A percentile compares a stretch with the other conserved stretches of the same genome.
Evolutionary conservation across 129 eudicot species (phyloP).

Genomic region (Flaveria robusta): DNA sequence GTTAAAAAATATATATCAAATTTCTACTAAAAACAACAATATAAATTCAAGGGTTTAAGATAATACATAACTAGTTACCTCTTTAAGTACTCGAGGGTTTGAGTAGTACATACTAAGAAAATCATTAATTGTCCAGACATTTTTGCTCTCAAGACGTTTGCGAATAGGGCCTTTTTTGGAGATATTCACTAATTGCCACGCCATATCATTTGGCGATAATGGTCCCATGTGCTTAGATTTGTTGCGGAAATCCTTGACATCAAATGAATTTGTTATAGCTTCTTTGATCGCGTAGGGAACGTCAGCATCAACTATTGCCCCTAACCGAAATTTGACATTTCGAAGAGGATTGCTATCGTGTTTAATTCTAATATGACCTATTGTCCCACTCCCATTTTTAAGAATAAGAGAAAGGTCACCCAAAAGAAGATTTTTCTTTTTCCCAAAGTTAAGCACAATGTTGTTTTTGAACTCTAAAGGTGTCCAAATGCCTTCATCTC

Average conservation of each 20-base stretch:
- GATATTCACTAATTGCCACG: slow-evolving; percentile 31
- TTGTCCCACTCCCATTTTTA: slow-evolving; percentile 19
- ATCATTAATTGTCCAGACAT: slow-evolving; percentile 31
- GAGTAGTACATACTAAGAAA: slow-evolving; percentile 29
- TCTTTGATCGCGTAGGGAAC: neutral
- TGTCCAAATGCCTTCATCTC: neutral
- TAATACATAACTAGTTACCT: slow-evolving; percentile 20
- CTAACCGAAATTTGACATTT: slow-evolving; percentile 24
- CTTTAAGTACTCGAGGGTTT: slow-evolving; percentile 29
- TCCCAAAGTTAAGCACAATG: neutral
- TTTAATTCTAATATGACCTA: slow-evolving; percentile 25
- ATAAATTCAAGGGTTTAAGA: neutral
- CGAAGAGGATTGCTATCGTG: slow-evolving; percentile 19
- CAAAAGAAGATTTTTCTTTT: slow-evolving; percentile 29
- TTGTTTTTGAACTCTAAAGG: slow-evolving; percentile 12
- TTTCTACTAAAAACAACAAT: neutral
- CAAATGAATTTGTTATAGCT: slow-evolving; percentile 19
- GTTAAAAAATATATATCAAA: neutral
- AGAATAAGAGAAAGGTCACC: slow-evolving; percentile 24
- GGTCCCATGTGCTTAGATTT: slow-evolving; percentile 4
- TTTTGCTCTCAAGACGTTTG: neutral
- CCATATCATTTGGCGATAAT: slow-evolving; percentile 26
- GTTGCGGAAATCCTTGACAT: slow-evolving; percentile 33
- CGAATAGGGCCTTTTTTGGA: slow-evolving; percentile 17
- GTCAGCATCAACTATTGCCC: slow-evolving; percentile 25